Percentiles rank a stretch among this genome's conserved stretches.
These are phyloP conservation scores for Blepharisma undulans DNA, from an alignment of 169 alveolate species.

Conservation along the genomic window DNA sequence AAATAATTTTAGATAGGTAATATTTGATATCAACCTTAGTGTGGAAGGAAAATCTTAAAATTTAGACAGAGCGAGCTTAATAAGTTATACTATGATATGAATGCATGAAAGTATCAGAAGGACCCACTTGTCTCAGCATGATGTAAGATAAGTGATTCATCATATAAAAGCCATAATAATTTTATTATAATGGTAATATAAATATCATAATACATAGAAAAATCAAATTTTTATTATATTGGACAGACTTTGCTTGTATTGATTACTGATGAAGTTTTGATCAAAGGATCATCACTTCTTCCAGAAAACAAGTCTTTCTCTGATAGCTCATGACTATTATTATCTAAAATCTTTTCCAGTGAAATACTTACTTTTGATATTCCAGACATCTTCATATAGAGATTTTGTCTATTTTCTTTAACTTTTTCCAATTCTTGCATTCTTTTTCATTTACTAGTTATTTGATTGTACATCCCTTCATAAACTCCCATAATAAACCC, in stretches of 20 bases:
- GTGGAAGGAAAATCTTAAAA: not conserved
- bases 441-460: not conserved
- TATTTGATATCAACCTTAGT: not conserved
- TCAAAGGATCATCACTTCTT: not conserved
- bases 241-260: not conserved
- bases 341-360: not conserved
- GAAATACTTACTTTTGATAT: not conserved
- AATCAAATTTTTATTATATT: too few species aligned
- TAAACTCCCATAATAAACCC: not conserved
- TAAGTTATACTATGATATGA: not conserved
- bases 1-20: not conserved
- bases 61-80: not conserved
- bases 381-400: not conserved
- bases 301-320: not conserved
- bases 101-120: not conserved
- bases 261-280: not conserved
- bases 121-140: not conserved
- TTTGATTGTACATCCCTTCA: not conserved
- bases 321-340: not conserved
- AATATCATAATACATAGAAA: not conserved
- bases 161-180: not conserved
- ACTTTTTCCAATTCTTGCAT: not conserved
- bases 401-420: not conserved
- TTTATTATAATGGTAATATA: not conserved
- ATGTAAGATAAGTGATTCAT: not conserved